Evolutionary conservation across 2,329 filamentous ascomycete species (phyloP).

Genomic region (Scedosporium dehoogii): DNA sequence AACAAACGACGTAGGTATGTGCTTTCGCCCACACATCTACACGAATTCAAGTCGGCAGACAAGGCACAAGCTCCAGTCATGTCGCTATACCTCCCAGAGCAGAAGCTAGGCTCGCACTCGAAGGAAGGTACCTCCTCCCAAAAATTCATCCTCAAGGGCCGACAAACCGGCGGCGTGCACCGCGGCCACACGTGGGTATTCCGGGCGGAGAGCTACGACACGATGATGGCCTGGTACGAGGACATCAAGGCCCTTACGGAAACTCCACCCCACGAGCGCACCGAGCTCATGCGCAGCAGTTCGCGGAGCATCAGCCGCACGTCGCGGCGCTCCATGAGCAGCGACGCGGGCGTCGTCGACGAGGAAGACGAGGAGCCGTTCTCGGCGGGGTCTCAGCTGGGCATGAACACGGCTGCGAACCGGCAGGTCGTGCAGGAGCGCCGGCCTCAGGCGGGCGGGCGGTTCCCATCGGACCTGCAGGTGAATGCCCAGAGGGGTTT

Average conservation of each 20-base stretch:
- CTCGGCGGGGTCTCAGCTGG: constrained; percentile 37
- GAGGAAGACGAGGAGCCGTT: constrained; percentile 59
- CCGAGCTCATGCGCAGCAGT: constrained; percentile 65
- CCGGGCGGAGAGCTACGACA: constrained; percentile 68
- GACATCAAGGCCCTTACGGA: constrained; percentile 87
- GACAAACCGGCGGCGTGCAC: constrained; percentile 87
- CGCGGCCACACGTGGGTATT: constrained; percentile 68
- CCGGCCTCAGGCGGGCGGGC: constrained; percentile 80
- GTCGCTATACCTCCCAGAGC: constrained; percentile 90
- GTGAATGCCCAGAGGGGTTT: constrained; percentile 69
- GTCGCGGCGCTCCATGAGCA: constrained; percentile 54
- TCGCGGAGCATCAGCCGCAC: constrained; percentile 65
- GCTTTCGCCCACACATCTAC: constrained; percentile 87
- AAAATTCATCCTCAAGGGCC: constrained; percentile 96
- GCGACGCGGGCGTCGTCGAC: constrained; percentile 70
- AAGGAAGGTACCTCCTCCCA: constrained; percentile 74
- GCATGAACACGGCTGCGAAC: constrained; percentile 33
- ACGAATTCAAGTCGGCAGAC: constrained; percentile 98
- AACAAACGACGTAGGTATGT: constrained; percentile 59
- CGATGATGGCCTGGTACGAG: constrained; percentile 94
- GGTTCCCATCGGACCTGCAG: constrained; percentile 91
- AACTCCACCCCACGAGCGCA: constrained; percentile 77
- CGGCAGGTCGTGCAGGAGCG: constrained; percentile 37
- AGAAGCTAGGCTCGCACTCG: constrained; percentile 90
- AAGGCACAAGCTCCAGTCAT: constrained; percentile 86